Conservation (phyloP, 495 filamentous ascomycete species). For the Astrothelium macrocarpum region DNA sequence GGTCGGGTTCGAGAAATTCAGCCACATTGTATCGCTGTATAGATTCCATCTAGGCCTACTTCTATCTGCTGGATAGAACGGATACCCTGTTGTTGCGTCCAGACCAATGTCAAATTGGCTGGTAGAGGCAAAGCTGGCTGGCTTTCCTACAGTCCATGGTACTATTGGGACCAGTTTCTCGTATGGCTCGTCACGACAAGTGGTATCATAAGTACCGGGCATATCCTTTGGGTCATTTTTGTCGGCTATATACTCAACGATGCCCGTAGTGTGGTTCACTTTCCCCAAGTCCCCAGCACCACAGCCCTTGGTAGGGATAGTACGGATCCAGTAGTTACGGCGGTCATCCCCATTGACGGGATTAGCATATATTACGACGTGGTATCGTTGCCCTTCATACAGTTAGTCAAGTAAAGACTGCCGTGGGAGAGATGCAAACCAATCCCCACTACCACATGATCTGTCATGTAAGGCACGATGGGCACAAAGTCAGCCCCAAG, state of each 20-base stretch:
- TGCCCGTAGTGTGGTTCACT: not conserved
- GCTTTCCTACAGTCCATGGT: constrained; percentile 14
- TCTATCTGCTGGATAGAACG: too few species aligned
- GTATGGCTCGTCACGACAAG: constrained; percentile 31
- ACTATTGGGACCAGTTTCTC: constrained; percentile 21
- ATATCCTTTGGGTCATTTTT: not conserved
- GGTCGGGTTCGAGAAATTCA: too few species aligned
- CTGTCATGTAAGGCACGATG: constrained; percentile 30
- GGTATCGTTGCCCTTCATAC: constrained; percentile 33
- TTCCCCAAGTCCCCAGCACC: not conserved
- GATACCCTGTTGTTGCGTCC: too few species aligned
- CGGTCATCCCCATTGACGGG: constrained; percentile 8
- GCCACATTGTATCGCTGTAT: too few species aligned
- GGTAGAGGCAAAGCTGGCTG: constrained; percentile 24
- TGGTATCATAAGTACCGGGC: not conserved
- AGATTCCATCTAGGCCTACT: too few species aligned
- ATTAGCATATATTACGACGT: constrained; percentile 29
- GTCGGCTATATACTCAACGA: not conserved
- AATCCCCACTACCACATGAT: constrained; percentile 10
- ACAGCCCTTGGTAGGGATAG: constrained; percentile 12
- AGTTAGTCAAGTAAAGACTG: not conserved
- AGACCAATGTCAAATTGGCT: too few species aligned
- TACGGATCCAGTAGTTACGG: constrained; percentile 33
- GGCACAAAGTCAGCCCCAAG: constrained; percentile 37
- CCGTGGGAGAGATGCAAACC: not conserved